Evolutionary conservation across 2,329 filamentous ascomycete genomes (phyloP).

Genomic region (Colletotrichum neosansevieriae): DNA sequence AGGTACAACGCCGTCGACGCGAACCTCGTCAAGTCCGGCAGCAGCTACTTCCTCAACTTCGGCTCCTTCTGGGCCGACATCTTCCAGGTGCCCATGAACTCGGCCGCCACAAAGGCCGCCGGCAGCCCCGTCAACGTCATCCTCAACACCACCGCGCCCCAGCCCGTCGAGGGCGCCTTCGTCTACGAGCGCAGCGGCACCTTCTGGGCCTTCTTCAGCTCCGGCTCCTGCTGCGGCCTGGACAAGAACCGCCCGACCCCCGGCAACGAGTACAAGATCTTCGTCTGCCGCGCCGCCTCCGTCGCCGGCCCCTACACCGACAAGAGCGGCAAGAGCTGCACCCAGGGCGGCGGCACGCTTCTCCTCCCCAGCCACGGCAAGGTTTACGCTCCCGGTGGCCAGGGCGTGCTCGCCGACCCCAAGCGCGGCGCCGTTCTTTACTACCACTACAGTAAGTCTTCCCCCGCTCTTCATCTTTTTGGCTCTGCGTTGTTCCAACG

Average conservation of each 20-base stretch:
- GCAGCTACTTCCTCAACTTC: slow-evolving; percentile 66
- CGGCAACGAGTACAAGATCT: slow-evolving; percentile 75
- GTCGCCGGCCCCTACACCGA: slow-evolving; percentile 70
- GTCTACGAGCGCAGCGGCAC: slow-evolving; percentile 67
- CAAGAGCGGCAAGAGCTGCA: slow-evolving; percentile 63
- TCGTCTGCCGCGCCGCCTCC: slow-evolving; percentile 69
- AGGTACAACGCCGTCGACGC: slow-evolving; percentile 72
- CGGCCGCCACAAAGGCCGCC: slow-evolving; percentile 47
- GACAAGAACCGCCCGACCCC: slow-evolving; percentile 61
- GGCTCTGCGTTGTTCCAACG: too few species aligned
- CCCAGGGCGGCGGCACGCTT: slow-evolving; percentile 70
- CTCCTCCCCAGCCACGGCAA: slow-evolving; percentile 70
- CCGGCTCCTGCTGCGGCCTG: slow-evolving; percentile 72
- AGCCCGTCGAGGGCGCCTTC: slow-evolving; percentile 68
- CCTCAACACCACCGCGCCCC: slow-evolving; percentile 62
- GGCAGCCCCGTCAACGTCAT: slow-evolving; percentile 58
- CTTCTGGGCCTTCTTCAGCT: slow-evolving; percentile 75
- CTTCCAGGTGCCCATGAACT: slow-evolving; percentile 67
- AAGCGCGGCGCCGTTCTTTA: slow-evolving; percentile 56
- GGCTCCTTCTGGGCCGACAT: slow-evolving; percentile 78
- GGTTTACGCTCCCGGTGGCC: slow-evolving; percentile 75
- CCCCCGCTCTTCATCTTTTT: neutral
- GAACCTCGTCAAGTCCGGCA: slow-evolving; percentile 59
- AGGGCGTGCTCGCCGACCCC: slow-evolving; percentile 56
- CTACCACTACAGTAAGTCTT: slow-evolving; percentile 48